Evolutionary conservation across 2,329 filamentous ascomycete species (phyloP).

Genomic region (Scolecobasidium constrictum): DNA sequence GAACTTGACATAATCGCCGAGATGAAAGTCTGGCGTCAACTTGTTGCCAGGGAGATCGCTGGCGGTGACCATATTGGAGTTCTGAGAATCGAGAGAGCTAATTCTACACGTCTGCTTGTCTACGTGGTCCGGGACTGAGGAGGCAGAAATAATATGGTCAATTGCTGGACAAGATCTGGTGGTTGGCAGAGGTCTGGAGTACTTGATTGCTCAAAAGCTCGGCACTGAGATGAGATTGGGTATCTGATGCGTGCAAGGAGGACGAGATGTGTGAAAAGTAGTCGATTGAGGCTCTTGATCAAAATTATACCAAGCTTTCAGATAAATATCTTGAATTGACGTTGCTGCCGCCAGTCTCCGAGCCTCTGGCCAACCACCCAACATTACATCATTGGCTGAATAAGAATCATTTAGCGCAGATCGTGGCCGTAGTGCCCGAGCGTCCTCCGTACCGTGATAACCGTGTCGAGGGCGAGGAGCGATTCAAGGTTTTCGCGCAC

Average conservation of each 20-base stretch:
- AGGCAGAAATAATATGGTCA: too few species aligned
- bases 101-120: neutral
- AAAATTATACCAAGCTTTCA: neutral
- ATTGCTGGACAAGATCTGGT: too few species aligned
- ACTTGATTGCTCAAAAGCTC: neutral
- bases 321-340: neutral
- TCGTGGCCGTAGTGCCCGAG: too few species aligned
- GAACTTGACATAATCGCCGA: neutral
- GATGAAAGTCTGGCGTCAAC: neutral
- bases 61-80: neutral
- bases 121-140: neutral
- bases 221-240: neutral
- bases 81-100: neutral
- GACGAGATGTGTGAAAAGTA: neutral
- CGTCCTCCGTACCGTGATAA: too few species aligned
- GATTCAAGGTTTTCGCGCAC: too few species aligned
- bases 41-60: neutral
- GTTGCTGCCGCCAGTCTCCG: neutral
- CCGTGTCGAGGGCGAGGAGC: too few species aligned
- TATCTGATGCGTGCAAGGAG: neutral
- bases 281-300: neutral
- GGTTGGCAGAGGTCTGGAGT: neutral
- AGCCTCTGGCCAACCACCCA: too few species aligned
- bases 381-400: conserved; percentile 1
- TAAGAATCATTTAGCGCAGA: too few species aligned